A percentile compares a stretch with the other conserved stretches of the same genome.
Evolutionary conservation across 495 filamentous ascomycete genomes (phyloP).

Genomic region (Pyrenopolyporus hunteri): DNA sequence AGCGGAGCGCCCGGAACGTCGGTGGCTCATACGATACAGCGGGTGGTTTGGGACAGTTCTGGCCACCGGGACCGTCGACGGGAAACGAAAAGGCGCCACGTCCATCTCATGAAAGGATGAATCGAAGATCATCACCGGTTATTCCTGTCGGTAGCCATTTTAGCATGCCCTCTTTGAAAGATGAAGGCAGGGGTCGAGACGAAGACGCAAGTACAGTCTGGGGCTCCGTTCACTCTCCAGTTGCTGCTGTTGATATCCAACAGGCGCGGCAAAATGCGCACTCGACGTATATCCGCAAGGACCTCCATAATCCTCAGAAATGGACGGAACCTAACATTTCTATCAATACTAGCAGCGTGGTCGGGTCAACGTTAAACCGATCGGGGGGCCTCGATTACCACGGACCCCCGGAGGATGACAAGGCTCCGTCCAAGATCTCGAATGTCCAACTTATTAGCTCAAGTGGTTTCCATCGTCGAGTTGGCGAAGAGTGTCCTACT

Average conservation of each 20-base stretch:
- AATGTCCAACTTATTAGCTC: background rate
- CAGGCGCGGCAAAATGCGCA: constrained; percentile 41
- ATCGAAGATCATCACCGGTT: constrained; percentile 49
- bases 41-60: constrained; percentile 46
- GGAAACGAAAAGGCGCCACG: constrained; percentile 21
- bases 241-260: constrained; percentile 44
- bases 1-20: constrained; percentile 14
- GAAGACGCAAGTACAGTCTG: constrained; percentile 46
- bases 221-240: constrained; percentile 51
- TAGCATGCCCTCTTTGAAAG: constrained; percentile 42
- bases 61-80: constrained; percentile 47
- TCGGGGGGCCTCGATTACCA: too few relatives aligned
- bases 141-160: constrained; percentile 41
- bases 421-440: background rate
- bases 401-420: constrained; percentile 8
- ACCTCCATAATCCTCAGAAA: constrained; percentile 11
- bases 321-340: constrained; percentile 2
- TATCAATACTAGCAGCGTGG: constrained; percentile 15
- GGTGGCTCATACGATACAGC: constrained; percentile 39
- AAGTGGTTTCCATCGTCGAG: constrained; percentile 54
- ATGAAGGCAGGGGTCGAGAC: constrained; percentile 41
- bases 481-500: constrained; percentile 59
- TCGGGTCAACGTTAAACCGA: too few relatives aligned
- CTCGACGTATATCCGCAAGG: constrained; percentile 43
- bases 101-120: constrained; percentile 30